Evolutionary conservation across 2,329 filamentous ascomycete species (phyloP).

Genomic region (Stylonectria norvegica): DNA sequence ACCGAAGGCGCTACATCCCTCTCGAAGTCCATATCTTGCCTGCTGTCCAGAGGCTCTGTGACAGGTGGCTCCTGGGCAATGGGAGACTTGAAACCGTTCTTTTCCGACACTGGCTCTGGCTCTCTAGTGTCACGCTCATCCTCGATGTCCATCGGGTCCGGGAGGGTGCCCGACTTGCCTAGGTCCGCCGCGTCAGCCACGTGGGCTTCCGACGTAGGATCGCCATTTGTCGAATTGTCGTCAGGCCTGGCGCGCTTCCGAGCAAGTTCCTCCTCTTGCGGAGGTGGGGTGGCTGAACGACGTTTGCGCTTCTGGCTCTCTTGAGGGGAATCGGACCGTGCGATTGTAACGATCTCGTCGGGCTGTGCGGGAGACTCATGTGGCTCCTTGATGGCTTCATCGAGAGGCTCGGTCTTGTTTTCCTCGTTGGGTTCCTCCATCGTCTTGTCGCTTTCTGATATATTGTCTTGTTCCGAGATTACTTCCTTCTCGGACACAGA

Average conservation of each 20-base stretch:
- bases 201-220: slow-evolving; percentile 6
- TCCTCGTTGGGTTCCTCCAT: slow-evolving; percentile 4
- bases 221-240: slow-evolving; percentile 14
- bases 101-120: background rate
- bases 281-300: slow-evolving; percentile 60
- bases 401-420: slow-evolving; percentile 7
- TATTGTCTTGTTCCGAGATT: slow-evolving; percentile 6
- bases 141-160: slow-evolving; percentile 2
- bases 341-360: slow-evolving; percentile 5
- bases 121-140: slow-evolving; percentile 6
- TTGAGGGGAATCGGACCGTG: slow-evolving; percentile 3
- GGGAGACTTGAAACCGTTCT: slow-evolving; percentile 3
- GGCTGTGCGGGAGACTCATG: slow-evolving; percentile 3
- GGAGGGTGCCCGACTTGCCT: slow-evolving; percentile 1
- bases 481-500: slow-evolving; percentile 1
- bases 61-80: slow-evolving; percentile 1
- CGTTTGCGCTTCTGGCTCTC: slow-evolving; percentile 65
- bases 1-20: slow-evolving; percentile 52
- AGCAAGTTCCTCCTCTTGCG: slow-evolving; percentile 49
- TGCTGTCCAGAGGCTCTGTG: slow-evolving; percentile 10
- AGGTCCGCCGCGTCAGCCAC: slow-evolving; percentile 14
- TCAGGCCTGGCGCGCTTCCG: slow-evolving; percentile 54
- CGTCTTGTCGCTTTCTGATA: slow-evolving; percentile 6
- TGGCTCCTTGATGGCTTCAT: slow-evolving; percentile 12
- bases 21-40: slow-evolving; percentile 32